Evolutionary conservation across 805 yeast genomes (phyloP).

Genomic region (Cyberlindnera xylosilytica): DNA sequence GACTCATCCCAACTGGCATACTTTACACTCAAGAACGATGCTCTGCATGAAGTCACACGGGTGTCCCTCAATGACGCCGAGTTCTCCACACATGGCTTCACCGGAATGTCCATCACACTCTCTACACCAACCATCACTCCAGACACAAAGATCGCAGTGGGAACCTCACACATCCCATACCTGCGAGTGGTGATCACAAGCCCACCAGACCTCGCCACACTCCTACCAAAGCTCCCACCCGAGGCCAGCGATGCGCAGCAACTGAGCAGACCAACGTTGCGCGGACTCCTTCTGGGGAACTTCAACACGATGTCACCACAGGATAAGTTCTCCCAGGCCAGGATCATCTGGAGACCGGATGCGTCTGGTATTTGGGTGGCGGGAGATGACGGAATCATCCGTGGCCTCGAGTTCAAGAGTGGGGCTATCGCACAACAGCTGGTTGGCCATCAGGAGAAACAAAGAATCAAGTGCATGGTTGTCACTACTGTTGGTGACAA

Average conservation of each 20-base stretch:
- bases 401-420: constrained; percentile 53
- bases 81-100: constrained; percentile 61
- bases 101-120: constrained; percentile 45
- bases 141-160: constrained; percentile 47
- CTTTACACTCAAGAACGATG: constrained; percentile 24
- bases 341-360: constrained; percentile 41
- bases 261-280: constrained; percentile 16
- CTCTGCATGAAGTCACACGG: constrained; percentile 36
- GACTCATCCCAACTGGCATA: constrained; percentile 58
- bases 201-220: constrained; percentile 32
- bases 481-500: constrained; percentile 26
- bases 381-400: constrained; percentile 64
- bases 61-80: constrained; percentile 72
- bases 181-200: constrained; percentile 61
- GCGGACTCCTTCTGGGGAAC: constrained; percentile 40
- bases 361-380: constrained; percentile 59
- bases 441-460: constrained; percentile 32
- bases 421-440: constrained; percentile 34
- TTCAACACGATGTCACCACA: constrained; percentile 58
- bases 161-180: constrained; percentile 76
- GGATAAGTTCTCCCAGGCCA: constrained; percentile 58
- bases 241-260: constrained; percentile 8
- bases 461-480: constrained; percentile 47
- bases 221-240: background rate
- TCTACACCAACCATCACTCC: constrained; percentile 14